Evolutionary conservation across 1,139 yeast genomes (phyloP), one percentile per base, ranked within the genome.

Genomic region (Debaryomyces sp.): DNA sequence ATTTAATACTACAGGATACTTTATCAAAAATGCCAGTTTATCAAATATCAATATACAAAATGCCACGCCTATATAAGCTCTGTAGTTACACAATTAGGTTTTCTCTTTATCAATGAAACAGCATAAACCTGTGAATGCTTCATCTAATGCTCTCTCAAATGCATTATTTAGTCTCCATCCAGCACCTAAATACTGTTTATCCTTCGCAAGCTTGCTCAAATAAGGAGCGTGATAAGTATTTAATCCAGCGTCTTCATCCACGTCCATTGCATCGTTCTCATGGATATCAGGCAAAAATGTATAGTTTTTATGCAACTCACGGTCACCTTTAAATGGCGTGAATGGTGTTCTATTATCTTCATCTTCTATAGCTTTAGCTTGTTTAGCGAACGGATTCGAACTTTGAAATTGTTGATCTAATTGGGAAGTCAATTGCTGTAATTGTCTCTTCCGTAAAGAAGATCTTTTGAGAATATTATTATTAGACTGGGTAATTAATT

Each of bases 271-370:
- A n/a, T 62, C 67, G 12, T 63, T 59, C 6, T 62, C 56, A 5
- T 49, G 47, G 2, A 67, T 62, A 23, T 63, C 57, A 1, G 67
- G 60, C 51, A 73, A 61, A 36, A 74, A 54, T 4, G 54, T 63
- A 58, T 73, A 80, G 39, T 70, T 69, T 46, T 68, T 65, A 36
- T 73, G 66, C 17, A 73, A 56, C 51, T 87, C 86, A 46, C 96
- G 78, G 68, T 94, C 98, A 44, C 98, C 98, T 60, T 84, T 84
- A 68, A 94, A 92, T 10, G 99, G 98, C 2, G 98, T 91, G 65
- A 92, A 94, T 24, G 98, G 98, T 3, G 81, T 73, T 34, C 62
- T 61, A 17, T 62, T 50, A 18, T 47, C 56, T 24, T 58, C 62
- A 23, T 51, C 65, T 29, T 56, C 63, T 33, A 52, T 55, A 18